phyloP scores from a whole-genome alignment of 306 rosid species.

The Psophocarpus tetragonolobus region DNA sequence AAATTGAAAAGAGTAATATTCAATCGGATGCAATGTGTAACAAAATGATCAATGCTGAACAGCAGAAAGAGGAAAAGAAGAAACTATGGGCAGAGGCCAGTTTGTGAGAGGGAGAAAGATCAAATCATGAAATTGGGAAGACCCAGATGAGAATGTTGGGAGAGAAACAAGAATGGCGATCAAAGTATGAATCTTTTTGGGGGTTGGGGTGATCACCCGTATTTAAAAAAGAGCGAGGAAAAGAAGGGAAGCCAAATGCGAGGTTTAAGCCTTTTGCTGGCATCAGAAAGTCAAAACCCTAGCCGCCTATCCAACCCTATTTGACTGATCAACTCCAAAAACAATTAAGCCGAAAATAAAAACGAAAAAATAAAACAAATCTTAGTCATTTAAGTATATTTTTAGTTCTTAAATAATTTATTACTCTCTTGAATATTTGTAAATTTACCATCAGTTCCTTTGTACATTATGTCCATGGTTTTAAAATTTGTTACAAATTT shows the following conservation, averaged over 20 bases:
- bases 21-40: slow-evolving; percentile 25
- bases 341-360: not conserved
- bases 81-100: not conserved
- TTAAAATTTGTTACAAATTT: too few species aligned
- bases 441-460: too few species aligned
- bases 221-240: not conserved
- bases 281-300: slow-evolving; percentile 59
- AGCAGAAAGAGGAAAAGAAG: not conserved
- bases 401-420: too few species aligned
- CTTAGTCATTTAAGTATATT: too few species aligned
- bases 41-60: slow-evolving; percentile 16
- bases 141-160: slow-evolving; percentile 17
- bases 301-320: slow-evolving; percentile 58
- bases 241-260: not conserved
- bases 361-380: not conserved
- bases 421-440: too few species aligned
- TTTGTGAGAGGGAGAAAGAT: not conserved
- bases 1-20: slow-evolving; percentile 12
- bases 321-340: not conserved
- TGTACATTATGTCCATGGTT: too few species aligned
- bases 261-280: slow-evolving; percentile 29
- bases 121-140: slow-evolving; percentile 1
- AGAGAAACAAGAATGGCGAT: slow-evolving; percentile 9
- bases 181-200: slow-evolving; percentile 11
- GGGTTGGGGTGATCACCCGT: not conserved